A percentile compares a stretch with the other conserved stretches of the same genome.
These are phyloP conservation scores for Malus hybrid DNA, from an alignment of 331 rosid genomes.

Conservation along the genomic window DNA sequence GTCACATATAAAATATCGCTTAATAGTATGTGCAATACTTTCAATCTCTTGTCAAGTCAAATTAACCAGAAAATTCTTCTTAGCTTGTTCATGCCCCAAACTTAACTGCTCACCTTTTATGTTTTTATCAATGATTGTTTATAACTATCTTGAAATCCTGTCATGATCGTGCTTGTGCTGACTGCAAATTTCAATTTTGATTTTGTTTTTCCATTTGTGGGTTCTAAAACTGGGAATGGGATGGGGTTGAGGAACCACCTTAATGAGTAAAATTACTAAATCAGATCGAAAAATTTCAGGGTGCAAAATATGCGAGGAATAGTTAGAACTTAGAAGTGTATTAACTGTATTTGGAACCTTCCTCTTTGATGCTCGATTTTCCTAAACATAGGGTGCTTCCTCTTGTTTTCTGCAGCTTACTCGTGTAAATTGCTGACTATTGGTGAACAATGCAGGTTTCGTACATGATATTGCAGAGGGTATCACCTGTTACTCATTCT, in stretches of 20 bases:
- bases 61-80: background rate
- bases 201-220: background rate
- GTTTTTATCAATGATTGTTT: background rate
- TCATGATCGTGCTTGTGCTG: background rate
- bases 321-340: background rate
- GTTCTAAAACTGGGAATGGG: background rate
- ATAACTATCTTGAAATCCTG: background rate
- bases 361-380: background rate
- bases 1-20: background rate
- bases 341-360: background rate
- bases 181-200: background rate
- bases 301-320: background rate
- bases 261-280: no score
- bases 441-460: conserved; percentile 64
- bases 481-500: conserved; percentile 94
- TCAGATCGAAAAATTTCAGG: background rate
- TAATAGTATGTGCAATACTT: background rate
- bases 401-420: background rate
- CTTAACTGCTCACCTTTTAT: no score
- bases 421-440: conserved; percentile 9
- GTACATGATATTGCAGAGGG: conserved; percentile 87
- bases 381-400: background rate
- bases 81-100: background rate
- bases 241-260: background rate
- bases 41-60: background rate